Percentiles rank a stretch among this genome's conserved stretches.
phyloP scores from a whole-genome alignment of 2,329 filamentous ascomycete species.

The Chrysosporium keratinophilum region DNA sequence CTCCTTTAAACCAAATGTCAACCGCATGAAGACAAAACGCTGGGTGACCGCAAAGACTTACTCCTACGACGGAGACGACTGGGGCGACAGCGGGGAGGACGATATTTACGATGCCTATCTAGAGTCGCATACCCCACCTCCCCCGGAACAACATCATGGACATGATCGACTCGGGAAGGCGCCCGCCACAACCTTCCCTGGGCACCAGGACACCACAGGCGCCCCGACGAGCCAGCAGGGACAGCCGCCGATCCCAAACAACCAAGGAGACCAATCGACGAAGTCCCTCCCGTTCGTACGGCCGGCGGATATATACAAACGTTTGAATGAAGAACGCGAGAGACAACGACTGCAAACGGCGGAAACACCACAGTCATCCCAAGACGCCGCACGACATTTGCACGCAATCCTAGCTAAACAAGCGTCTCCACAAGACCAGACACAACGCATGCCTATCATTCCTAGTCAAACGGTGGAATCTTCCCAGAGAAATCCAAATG shows the following conservation, averaged over 20 bases:
- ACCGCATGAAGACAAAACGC: slow-evolving; percentile 81
- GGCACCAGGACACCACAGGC: not conserved
- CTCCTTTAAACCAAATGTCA: slow-evolving; percentile 74
- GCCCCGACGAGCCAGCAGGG: slow-evolving; percentile 14
- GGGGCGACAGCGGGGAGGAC: slow-evolving; percentile 60
- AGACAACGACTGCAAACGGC: slow-evolving; percentile 22
- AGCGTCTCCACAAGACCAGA: not conserved
- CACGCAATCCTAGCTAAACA: not conserved
- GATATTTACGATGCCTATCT: slow-evolving; percentile 51
- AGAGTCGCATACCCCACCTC: not conserved
- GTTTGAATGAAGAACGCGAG: slow-evolving; percentile 55
- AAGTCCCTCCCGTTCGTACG: slow-evolving; percentile 56
- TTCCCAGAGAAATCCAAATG: not conserved
- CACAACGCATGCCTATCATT: not conserved
- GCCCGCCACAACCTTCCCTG: not conserved
- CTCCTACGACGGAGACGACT: slow-evolving; percentile 87
- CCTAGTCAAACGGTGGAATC: not conserved
- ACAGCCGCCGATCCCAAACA: slow-evolving; percentile 16
- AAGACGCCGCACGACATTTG: not conserved
- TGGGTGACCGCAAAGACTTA: slow-evolving; percentile 84
- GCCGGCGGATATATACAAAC: slow-evolving; percentile 67
- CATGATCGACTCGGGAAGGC: not conserved
- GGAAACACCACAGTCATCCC: not conserved
- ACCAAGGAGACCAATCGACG: slow-evolving; percentile 21
- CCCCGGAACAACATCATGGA: not conserved